Percentiles rank a stretch among this genome's conserved stretches.
phyloP scores from a whole-genome alignment of 1,139 yeast species.

The Petasospora rhodanensis region DNA sequence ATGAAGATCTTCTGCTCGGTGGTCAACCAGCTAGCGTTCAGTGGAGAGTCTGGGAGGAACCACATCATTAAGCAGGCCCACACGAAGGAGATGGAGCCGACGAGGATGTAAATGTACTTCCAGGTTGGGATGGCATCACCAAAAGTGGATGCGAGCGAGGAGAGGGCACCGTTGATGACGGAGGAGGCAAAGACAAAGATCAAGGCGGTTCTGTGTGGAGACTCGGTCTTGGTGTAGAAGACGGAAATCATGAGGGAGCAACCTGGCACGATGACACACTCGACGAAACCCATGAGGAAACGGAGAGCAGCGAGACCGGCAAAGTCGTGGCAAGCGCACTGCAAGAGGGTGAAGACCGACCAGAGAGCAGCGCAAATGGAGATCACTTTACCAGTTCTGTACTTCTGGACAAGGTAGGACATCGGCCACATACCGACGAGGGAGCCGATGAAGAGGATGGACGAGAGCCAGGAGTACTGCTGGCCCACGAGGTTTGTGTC shows the following conservation, averaged over 20 bases:
- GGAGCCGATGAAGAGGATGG: slow-evolving; percentile 44
- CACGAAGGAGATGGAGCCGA: slow-evolving; percentile 40
- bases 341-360: slow-evolving; percentile 32
- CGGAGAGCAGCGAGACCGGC: slow-evolving; percentile 34
- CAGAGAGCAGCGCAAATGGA: slow-evolving; percentile 29
- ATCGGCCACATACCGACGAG: slow-evolving; percentile 30
- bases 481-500: slow-evolving; percentile 36
- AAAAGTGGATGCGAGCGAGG: slow-evolving; percentile 39
- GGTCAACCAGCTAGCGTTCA: slow-evolving; percentile 43
- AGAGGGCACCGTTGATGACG: slow-evolving; percentile 42
- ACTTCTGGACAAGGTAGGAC: slow-evolving; percentile 34
- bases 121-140: slow-evolving; percentile 38
- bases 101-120: slow-evolving; percentile 42
- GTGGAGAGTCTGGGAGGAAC: slow-evolving; percentile 45
- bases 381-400: slow-evolving; percentile 38
- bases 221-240: slow-evolving; percentile 45
- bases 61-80: slow-evolving; percentile 42
- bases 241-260: slow-evolving; percentile 38
- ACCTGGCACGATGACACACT: slow-evolving; percentile 43
- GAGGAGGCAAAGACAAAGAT: slow-evolving; percentile 51
- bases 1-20: slow-evolving; percentile 40
- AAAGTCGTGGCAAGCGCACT: slow-evolving; percentile 34
- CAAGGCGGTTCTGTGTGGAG: slow-evolving; percentile 41
- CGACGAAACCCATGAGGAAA: slow-evolving; percentile 39
- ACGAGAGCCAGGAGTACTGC: slow-evolving; percentile 44